A percentile compares a stretch with the other conserved stretches of the same genome.
These are phyloP conservation scores for Spongispora temasekensis DNA, from an alignment of 1,284 basidiomycete species.

Conservation along the genomic window DNA sequence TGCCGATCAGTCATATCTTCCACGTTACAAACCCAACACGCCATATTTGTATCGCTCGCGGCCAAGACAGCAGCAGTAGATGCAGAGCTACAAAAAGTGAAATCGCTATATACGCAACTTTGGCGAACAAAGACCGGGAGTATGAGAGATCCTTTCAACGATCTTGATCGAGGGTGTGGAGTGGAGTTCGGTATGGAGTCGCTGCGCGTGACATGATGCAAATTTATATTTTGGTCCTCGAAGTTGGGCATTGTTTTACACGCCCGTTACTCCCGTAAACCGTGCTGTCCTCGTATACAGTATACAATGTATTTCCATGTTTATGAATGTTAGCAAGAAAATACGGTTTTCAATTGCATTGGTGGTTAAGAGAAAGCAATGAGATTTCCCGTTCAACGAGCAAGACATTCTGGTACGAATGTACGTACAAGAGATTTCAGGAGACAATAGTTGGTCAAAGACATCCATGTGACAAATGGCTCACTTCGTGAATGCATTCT, in stretches of 20 bases:
- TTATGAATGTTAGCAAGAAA: too few relatives aligned
- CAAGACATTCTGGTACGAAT: too few relatives aligned
- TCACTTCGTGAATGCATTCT: constrained; percentile 45
- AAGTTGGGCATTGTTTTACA: too few relatives aligned
- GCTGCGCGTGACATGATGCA: constrained; percentile 43
- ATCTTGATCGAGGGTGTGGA: constrained; percentile 53
- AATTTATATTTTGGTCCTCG: too few relatives aligned
- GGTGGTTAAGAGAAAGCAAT: too few relatives aligned
- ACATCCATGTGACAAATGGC: not conserved
- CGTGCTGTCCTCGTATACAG: too few relatives aligned
- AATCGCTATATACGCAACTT: constrained; percentile 55
- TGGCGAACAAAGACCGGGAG: constrained; percentile 73
- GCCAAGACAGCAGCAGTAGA: constrained; percentile 70
- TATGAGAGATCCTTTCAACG: constrained; percentile 72
- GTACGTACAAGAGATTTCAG: too few relatives aligned
- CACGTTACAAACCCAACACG: constrained; percentile 73
- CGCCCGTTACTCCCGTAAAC: too few relatives aligned
- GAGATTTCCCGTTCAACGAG: too few relatives aligned
- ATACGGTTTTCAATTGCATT: too few relatives aligned
- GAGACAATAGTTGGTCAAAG: not conserved
- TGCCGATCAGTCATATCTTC: constrained; percentile 59
- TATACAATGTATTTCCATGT: too few relatives aligned
- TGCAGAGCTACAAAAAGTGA: constrained; percentile 70
- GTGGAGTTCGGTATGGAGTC: constrained; percentile 53
- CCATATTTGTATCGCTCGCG: constrained; percentile 71